phyloP scores from a whole-genome alignment of 2,329 filamentous ascomycete species.

The Aureobasidium sp. region DNA sequence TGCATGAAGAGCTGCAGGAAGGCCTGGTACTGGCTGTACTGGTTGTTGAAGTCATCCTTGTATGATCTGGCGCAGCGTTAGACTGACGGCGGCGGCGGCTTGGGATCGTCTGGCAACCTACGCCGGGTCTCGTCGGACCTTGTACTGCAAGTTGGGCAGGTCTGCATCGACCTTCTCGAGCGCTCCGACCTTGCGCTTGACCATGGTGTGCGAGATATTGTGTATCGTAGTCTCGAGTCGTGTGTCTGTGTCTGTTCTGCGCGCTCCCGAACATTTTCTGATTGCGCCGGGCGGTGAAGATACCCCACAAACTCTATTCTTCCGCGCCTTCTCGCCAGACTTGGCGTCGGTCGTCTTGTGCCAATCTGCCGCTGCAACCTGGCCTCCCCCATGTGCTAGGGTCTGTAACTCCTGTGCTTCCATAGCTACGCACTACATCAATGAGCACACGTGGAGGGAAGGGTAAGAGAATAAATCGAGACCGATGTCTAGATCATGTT shows the following conservation, averaged over 20 bases:
- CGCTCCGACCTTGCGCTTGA: slow-evolving; percentile 82
- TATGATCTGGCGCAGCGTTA: slow-evolving; percentile 57
- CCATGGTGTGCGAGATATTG: slow-evolving; percentile 47
- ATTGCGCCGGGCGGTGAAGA: neutral
- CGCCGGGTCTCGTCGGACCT: slow-evolving; percentile 79
- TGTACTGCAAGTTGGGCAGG: slow-evolving; percentile 83
- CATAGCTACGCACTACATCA: too few species aligned
- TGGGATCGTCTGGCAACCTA: slow-evolving; percentile 36
- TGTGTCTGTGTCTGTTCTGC: neutral
- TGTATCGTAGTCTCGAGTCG: neutral
- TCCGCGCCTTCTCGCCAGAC: neutral
- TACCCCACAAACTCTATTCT: neutral
- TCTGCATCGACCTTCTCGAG: slow-evolving; percentile 94
- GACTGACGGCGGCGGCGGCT: neutral
- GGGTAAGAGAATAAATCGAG: too few species aligned
- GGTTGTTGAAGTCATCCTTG: slow-evolving; percentile 76
- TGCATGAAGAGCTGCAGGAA: slow-evolving; percentile 87
- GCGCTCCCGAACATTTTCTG: neutral
- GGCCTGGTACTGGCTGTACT: slow-evolving; percentile 87
- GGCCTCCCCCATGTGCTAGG: too few species aligned
- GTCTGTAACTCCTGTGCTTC: too few species aligned
- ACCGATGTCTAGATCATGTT: neutral
- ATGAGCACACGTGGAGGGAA: too few species aligned
- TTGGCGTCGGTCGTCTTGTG: neutral
- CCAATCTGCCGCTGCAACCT: neutral